Conservation (phyloP, 2,329 filamentous ascomycete genomes). For the Ceratocystis ficicola region DNA sequence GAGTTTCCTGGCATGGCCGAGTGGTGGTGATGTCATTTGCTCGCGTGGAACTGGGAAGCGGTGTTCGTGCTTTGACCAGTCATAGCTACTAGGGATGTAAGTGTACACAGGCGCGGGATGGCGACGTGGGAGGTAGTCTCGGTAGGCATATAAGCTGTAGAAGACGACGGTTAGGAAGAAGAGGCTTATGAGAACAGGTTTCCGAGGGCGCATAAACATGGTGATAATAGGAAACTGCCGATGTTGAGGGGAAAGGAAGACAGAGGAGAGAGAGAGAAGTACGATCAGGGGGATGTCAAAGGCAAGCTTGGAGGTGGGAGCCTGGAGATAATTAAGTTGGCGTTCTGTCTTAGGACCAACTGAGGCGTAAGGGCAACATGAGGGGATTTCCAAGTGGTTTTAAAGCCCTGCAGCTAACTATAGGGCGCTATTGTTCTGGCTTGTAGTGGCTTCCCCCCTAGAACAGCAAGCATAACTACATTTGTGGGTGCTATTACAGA, state of each 20-base stretch:
- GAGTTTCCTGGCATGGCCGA: not conserved
- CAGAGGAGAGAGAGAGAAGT: too few species aligned
- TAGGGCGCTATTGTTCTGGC: too few species aligned
- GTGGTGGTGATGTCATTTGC: slow-evolving; percentile 23
- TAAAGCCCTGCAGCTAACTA: too few species aligned
- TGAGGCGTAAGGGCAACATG: too few species aligned
- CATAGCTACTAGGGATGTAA: slow-evolving; percentile 23
- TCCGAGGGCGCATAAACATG: slow-evolving; percentile 13
- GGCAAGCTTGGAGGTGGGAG: too few species aligned
- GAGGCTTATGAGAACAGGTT: slow-evolving; percentile 34
- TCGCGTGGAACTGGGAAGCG: slow-evolving; percentile 22
- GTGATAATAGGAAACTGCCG: not conserved
- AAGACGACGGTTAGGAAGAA: slow-evolving; percentile 51
- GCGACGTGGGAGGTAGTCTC: not conserved
- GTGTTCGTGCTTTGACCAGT: slow-evolving; percentile 24
- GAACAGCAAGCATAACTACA: too few species aligned
- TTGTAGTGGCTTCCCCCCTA: too few species aligned
- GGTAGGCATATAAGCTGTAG: slow-evolving; percentile 49
- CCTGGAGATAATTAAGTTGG: too few species aligned
- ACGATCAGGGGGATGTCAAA: too few species aligned
- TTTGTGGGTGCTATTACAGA: too few species aligned
- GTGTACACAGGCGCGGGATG: slow-evolving; percentile 6
- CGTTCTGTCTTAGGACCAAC: too few species aligned
- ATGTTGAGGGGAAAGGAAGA: not conserved
- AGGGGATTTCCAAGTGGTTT: too few species aligned